Percentiles rank a stretch among this genome's conserved stretches.
These are phyloP conservation scores for Rosa lucieae DNA, from an alignment of 306 rosid species.

Conservation along the genomic window DNA sequence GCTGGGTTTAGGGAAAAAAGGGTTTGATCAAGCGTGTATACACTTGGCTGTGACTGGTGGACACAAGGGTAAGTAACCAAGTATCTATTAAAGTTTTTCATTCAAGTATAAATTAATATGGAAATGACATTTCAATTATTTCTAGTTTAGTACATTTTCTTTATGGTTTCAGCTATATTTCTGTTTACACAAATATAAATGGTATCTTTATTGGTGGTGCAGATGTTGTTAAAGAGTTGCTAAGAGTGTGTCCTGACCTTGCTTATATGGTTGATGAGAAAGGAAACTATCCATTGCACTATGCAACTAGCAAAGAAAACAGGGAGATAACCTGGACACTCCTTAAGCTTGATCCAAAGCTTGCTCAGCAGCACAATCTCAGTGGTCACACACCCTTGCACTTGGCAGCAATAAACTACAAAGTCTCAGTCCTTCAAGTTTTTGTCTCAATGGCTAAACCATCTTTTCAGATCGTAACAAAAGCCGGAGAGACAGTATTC, in stretches of 20 bases:
- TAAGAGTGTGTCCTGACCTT: slow-evolving; percentile 42
- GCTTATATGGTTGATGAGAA: slow-evolving; percentile 39
- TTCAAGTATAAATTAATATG: not conserved
- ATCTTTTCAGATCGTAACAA: slow-evolving; percentile 48
- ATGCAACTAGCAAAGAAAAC: slow-evolving; percentile 43
- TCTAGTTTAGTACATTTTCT: not conserved
- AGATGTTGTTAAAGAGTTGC: slow-evolving; percentile 63
- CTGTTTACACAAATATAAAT: not conserved
- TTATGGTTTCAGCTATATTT: not conserved
- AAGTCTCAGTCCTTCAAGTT: slow-evolving; percentile 46
- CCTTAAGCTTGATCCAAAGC: slow-evolving; percentile 41
- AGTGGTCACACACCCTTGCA: slow-evolving; percentile 70
- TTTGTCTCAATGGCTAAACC: slow-evolving; percentile 38
- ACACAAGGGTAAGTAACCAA: slow-evolving; percentile 46
- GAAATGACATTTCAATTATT: not conserved
- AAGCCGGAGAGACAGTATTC: slow-evolving; percentile 63
- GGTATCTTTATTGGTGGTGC: slow-evolving; percentile 19
- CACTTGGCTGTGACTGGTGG: slow-evolving; percentile 69
- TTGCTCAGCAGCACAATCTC: slow-evolving; percentile 49
- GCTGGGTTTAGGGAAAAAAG: slow-evolving; percentile 29
- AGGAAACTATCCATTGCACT: slow-evolving; percentile 62
- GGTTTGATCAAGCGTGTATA: slow-evolving; percentile 46
- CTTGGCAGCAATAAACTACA: slow-evolving; percentile 59
- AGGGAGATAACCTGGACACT: slow-evolving; percentile 54
- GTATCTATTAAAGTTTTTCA: not conserved